Evolutionary conservation across 306 rosid species (phyloP), one percentile per base, ranked within the genome.

Genomic region (Cicer yamashitae): DNA sequence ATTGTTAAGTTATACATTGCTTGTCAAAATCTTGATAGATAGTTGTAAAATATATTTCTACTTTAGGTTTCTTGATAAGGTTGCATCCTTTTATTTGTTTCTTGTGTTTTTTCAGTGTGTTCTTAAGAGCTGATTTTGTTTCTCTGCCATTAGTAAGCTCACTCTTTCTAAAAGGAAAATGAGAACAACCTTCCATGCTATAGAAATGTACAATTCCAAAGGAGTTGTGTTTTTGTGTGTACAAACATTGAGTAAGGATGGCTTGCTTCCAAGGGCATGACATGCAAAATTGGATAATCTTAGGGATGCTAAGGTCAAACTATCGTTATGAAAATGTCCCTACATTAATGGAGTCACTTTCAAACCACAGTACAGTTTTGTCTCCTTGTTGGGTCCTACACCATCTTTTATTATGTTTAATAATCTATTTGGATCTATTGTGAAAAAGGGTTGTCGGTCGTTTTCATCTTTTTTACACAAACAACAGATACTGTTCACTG

Each of bases 371-470:
- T 81, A 83, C 88, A 17, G 8, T 41, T 59, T 53, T 86, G 91
- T 87, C 94, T 70, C 48, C 77, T 77, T 79, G 45, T 10, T 43
- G 64, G 91, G 54, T 60, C 91, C 65, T 77, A 57, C 79, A 39
- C 45, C 14, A 47, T 76, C 78, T 17, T 52, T 60, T 57, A 34
- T 64, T 41, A 70, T 47, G 14, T 39, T 41, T 45, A 45, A 70
- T 53, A 60, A 75, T 82, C 72, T 40, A 66, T 61, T 50, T 58
- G 76, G 52, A 53, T 74, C 37, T 46, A 63, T 7, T 66, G 63
- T 61, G 40, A 72, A 48, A 81, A 78, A 84, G 70, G 57, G 77
- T 86, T 86, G 92, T 79, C 82, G 83, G 91, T 88, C 85, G 73
- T 79, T 84, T 82, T 78, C 79, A 44, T 70, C 80, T 70, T 68